Evolutionary conservation across 768 basidiomycete species (phyloP).

Genomic region (Gautieria morchelliformis): DNA sequence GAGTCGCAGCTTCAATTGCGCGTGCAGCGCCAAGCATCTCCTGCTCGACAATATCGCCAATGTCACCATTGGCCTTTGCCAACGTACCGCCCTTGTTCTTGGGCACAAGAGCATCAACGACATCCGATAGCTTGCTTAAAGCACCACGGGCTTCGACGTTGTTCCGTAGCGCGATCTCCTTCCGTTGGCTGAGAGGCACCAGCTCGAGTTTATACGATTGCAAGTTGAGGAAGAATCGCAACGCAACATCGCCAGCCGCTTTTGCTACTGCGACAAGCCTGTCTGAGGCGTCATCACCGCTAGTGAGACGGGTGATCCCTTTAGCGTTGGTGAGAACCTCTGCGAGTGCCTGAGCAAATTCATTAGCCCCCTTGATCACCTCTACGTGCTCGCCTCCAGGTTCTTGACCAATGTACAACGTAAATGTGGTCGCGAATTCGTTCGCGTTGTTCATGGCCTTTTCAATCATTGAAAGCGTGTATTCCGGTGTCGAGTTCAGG

Average conservation of each 20-base stretch:
- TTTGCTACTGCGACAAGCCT: slow-evolving; percentile 81
- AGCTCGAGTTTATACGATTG: slow-evolving; percentile 92
- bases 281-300: slow-evolving; percentile 87
- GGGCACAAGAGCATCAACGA: slow-evolving; percentile 78
- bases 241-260: slow-evolving; percentile 74
- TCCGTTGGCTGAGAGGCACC: slow-evolving; percentile 61
- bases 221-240: slow-evolving; percentile 90
- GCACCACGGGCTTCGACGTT: slow-evolving; percentile 80
- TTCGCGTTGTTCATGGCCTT: slow-evolving; percentile 91
- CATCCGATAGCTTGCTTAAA: slow-evolving; percentile 76
- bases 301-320: slow-evolving; percentile 87
- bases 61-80: slow-evolving; percentile 78
- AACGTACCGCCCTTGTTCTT: slow-evolving; percentile 69
- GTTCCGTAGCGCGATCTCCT: slow-evolving; percentile 82
- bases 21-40: slow-evolving; percentile 92
- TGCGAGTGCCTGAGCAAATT: slow-evolving; percentile 85
- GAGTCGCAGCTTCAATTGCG: slow-evolving; percentile 90
- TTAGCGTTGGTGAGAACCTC: slow-evolving; percentile 93
- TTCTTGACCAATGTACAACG: slow-evolving; percentile 80
- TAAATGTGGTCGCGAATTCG: slow-evolving; percentile 92
- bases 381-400: slow-evolving; percentile 91
- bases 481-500: slow-evolving; percentile 95
- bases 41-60: slow-evolving; percentile 91
- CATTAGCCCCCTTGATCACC: slow-evolving; percentile 96
- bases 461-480: slow-evolving; percentile 96